Conservation (phyloP, 768 basidiomycete genomes). For the Naganishia onofrii region DNA sequence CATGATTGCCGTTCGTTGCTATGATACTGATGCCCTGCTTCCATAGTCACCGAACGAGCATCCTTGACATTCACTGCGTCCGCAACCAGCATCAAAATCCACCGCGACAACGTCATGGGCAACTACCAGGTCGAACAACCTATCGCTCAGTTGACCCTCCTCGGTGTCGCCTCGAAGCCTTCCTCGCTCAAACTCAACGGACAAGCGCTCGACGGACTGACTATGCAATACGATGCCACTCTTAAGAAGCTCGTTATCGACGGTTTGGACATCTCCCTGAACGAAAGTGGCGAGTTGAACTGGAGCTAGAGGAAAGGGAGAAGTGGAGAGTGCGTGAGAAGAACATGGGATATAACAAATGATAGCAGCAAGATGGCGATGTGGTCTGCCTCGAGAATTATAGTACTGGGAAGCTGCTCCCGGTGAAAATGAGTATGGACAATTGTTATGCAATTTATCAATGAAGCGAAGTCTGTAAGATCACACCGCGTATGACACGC, state of each 20-base stretch:
- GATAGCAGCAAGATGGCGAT: too few species aligned
- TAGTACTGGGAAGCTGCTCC: too few species aligned
- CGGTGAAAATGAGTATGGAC: too few species aligned
- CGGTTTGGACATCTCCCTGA: conserved; percentile 56
- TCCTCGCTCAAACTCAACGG: conserved; percentile 55
- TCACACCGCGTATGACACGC: too few species aligned
- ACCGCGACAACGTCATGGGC: conserved; percentile 27
- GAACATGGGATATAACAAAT: too few species aligned
- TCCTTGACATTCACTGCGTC: conserved; percentile 50
- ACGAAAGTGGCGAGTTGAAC: conserved; percentile 50
- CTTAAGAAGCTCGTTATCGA: conserved; percentile 56
- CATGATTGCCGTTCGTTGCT: background rate
- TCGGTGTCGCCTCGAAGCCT: conserved; percentile 58
- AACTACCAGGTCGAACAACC: conserved; percentile 57
- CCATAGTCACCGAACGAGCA: conserved; percentile 38
- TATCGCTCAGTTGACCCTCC: conserved; percentile 60
- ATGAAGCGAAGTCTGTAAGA: too few species aligned
- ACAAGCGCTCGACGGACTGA: conserved; percentile 52
- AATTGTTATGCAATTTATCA: too few species aligned
- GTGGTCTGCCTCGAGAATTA: too few species aligned
- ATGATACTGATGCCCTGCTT: background rate
- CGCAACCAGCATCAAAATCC: conserved; percentile 19
- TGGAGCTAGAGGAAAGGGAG: conserved; percentile 44
- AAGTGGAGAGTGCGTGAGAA: too few species aligned
- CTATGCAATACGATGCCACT: conserved; percentile 51